Evolutionary conservation across 208 protist genomes (phyloP).

Genomic region (Trypanosoma mega): DNA sequence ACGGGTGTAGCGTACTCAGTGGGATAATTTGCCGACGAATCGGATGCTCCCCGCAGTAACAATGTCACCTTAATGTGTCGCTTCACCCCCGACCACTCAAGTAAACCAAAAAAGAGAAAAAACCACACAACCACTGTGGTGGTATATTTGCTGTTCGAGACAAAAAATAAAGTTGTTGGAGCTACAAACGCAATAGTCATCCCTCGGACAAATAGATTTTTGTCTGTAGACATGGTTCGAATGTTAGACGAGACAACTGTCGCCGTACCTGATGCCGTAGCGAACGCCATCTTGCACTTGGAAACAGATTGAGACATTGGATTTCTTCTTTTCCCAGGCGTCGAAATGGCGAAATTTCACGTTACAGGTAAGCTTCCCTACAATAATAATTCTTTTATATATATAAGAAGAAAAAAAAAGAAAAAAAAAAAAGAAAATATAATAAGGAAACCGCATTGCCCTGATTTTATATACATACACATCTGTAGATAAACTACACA

Average conservation of each 20-base stretch:
- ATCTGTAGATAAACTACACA: too few relatives aligned
- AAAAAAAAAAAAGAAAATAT: slow-evolving; percentile 18
- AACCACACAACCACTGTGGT: slow-evolving; percentile 44
- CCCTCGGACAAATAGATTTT: slow-evolving; percentile 55
- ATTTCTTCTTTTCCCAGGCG: too few relatives aligned
- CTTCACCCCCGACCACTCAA: slow-evolving; percentile 82
- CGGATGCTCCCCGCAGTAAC: slow-evolving; percentile 25
- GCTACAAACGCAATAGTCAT: slow-evolving; percentile 61
- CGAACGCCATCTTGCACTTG: too few relatives aligned
- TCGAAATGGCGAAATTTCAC: too few relatives aligned
- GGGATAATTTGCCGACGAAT: background rate
- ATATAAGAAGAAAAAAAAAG: slow-evolving; percentile 1
- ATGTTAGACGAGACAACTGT: slow-evolving; percentile 16
- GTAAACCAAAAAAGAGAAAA: slow-evolving; percentile 45
- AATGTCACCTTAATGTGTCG: slow-evolving; percentile 84
- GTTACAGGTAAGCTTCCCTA: background rate
- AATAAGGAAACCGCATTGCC: too few relatives aligned
- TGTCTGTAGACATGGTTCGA: slow-evolving; percentile 9
- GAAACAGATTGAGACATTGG: too few relatives aligned
- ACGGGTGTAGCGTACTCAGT: slow-evolving; percentile 67
- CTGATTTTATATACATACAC: too few relatives aligned
- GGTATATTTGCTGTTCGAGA: slow-evolving; percentile 36
- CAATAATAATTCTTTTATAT: slow-evolving; percentile 13
- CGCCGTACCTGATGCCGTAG: background rate
- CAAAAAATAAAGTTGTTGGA: slow-evolving; percentile 43